Evolutionary conservation across 2,329 filamentous ascomycete species (phyloP).

Genomic region (Arthrobotrys entomopaga): DNA sequence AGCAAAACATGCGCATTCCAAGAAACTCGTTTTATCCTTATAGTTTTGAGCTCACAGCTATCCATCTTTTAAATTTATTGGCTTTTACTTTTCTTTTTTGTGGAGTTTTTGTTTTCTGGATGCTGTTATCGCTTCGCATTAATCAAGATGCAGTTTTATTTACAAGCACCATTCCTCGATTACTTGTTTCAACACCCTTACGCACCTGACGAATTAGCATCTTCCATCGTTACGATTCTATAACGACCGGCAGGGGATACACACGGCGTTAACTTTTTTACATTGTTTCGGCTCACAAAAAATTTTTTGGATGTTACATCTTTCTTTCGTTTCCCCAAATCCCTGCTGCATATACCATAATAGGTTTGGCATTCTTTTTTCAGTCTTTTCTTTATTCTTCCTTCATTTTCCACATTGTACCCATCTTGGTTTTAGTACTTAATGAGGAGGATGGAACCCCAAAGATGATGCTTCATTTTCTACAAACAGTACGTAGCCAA

Average conservation of each 20-base stretch:
- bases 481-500: slow-evolving; percentile 55
- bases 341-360: neutral
- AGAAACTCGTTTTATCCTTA: slow-evolving; percentile 7
- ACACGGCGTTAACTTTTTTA: slow-evolving; percentile 36
- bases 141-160: slow-evolving; percentile 51
- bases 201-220: slow-evolving; percentile 52
- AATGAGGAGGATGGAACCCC: slow-evolving; percentile 41
- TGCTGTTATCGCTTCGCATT: slow-evolving; percentile 54
- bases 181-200: slow-evolving; percentile 25
- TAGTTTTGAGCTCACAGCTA: slow-evolving; percentile 23
- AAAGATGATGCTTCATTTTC: slow-evolving; percentile 45
- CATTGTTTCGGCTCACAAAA: slow-evolving; percentile 22
- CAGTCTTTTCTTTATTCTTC: slow-evolving; percentile 6
- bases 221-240: slow-evolving; percentile 51
- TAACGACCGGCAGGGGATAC: slow-evolving; percentile 53
- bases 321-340: slow-evolving; percentile 15
- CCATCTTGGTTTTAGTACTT: slow-evolving; percentile 37
- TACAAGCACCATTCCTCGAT: slow-evolving; percentile 29
- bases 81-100: slow-evolving; percentile 56
- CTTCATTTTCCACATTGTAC: slow-evolving; percentile 28
- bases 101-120: slow-evolving; percentile 39
- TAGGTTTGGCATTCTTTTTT: slow-evolving; percentile 5
- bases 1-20: slow-evolving; percentile 27
- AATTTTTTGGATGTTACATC: slow-evolving; percentile 16
- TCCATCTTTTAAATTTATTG: slow-evolving; percentile 9